These are phyloP conservation scores for Sporothrix curviconia DNA, from an alignment of 2,329 filamentous ascomycete genomes.

Conservation along the genomic window DNA sequence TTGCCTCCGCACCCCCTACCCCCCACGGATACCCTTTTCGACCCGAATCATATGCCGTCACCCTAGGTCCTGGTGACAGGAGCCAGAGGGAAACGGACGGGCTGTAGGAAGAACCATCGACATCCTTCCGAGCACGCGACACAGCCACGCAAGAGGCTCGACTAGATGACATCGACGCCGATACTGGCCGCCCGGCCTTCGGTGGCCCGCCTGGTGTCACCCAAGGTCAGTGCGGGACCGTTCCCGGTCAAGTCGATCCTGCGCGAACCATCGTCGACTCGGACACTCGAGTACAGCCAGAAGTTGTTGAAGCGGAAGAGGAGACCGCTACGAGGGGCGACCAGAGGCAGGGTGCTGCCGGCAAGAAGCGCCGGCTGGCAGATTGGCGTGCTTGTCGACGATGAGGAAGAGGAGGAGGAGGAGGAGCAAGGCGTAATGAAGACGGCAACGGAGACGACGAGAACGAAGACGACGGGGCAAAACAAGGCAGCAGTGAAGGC, in stretches of 20 bases:
- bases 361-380: slow-evolving; percentile 1
- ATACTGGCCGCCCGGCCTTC: neutral
- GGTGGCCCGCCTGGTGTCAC: neutral
- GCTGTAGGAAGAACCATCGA: neutral
- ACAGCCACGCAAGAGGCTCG: neutral
- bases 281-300: neutral
- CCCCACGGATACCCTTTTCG: neutral
- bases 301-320: slow-evolving; percentile 12
- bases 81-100: neutral
- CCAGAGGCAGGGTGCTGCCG: neutral
- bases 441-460: neutral
- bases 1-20: neutral
- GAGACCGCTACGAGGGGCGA: slow-evolving; percentile 9
- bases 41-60: neutral
- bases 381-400: neutral
- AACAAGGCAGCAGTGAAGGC: too few relatives aligned
- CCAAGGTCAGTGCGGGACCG: neutral
- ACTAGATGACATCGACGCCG: slow-evolving; percentile 13
- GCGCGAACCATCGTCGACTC: neutral
- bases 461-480: too few relatives aligned
- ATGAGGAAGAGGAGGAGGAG: neutral
- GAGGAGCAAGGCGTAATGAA: neutral
- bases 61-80: neutral
- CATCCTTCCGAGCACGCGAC: slow-evolving; percentile 1
- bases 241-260: slow-evolving; percentile 19